phyloP scores from a whole-genome alignment of 2,329 filamentous ascomycete species.

The Aspergillus thermomutatus region DNA sequence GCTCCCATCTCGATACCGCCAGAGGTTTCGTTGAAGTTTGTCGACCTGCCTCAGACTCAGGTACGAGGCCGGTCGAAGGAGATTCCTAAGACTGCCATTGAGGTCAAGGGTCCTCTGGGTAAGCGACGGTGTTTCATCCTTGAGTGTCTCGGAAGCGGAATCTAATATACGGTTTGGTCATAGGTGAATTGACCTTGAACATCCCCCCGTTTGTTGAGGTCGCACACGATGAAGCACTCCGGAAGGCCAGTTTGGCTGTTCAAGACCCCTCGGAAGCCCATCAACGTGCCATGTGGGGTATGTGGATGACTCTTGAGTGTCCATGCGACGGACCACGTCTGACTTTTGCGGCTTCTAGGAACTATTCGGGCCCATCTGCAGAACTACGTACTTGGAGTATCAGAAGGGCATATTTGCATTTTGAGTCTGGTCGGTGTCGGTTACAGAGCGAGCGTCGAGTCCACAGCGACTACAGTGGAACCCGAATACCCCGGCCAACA shows the following conservation, averaged over 20 bases:
- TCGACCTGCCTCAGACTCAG: slow-evolving; percentile 61
- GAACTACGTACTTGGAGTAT: slow-evolving; percentile 89
- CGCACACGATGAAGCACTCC: slow-evolving; percentile 60
- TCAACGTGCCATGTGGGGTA: slow-evolving; percentile 97
- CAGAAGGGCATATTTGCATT: slow-evolving; percentile 92
- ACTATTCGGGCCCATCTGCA: slow-evolving; percentile 86
- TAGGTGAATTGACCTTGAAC: slow-evolving; percentile 71
- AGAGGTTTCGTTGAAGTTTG: slow-evolving; percentile 69
- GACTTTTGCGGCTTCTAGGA: slow-evolving; percentile 51
- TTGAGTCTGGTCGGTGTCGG: slow-evolving; percentile 91
- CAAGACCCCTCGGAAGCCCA: slow-evolving; percentile 64
- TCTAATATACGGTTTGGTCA: slow-evolving; percentile 11
- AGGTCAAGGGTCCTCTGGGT: slow-evolving; percentile 79
- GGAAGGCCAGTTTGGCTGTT: slow-evolving; percentile 67
- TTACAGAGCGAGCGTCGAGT: slow-evolving; percentile 84
- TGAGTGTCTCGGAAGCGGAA: neutral
- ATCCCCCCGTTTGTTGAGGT: slow-evolving; percentile 78
- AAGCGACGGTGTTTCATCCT: neutral
- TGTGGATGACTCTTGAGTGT: slow-evolving; percentile 22
- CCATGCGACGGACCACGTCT: slow-evolving; percentile 7
- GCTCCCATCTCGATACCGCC: slow-evolving; percentile 77
- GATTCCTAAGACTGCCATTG: slow-evolving; percentile 61
- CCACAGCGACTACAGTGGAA: slow-evolving; percentile 63
- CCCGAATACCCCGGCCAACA: slow-evolving; percentile 75
- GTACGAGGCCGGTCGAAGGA: slow-evolving; percentile 60